These are phyloP conservation scores for Endoconidiophora laricicola DNA, from an alignment of 2,329 filamentous ascomycete species.

Conservation along the genomic window DNA sequence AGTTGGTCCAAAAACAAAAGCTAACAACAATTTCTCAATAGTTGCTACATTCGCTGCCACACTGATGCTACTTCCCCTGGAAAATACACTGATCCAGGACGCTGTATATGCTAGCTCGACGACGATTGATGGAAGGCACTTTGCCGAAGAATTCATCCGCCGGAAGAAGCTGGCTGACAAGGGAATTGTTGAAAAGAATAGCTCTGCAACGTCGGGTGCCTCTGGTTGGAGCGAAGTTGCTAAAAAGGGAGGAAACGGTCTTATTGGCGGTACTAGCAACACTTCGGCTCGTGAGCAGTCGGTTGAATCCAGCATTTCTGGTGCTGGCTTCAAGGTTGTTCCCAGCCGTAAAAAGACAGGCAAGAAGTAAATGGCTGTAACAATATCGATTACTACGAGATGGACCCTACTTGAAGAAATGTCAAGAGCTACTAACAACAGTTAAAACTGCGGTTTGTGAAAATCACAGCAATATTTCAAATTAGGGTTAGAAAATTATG, in stretches of 20 bases:
- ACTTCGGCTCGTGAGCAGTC: slow-evolving; percentile 22
- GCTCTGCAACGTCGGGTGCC: slow-evolving; percentile 31
- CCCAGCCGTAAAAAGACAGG: slow-evolving; percentile 79
- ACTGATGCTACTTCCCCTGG: slow-evolving; percentile 58
- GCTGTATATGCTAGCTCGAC: slow-evolving; percentile 74
- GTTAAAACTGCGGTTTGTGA: too few species aligned
- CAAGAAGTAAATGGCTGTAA: slow-evolving; percentile 38
- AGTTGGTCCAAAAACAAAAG: not conserved
- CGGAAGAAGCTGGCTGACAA: slow-evolving; percentile 88
- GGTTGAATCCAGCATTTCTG: slow-evolving; percentile 23
- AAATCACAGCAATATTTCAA: too few species aligned
- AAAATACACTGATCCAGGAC: slow-evolving; percentile 71
- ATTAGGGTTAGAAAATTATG: too few species aligned
- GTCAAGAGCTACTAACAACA: too few species aligned
- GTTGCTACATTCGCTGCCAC: slow-evolving; percentile 68
- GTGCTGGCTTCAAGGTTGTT: slow-evolving; percentile 74
- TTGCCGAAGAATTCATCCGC: slow-evolving; percentile 85
- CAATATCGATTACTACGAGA: not conserved
- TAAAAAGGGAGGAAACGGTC: slow-evolving; percentile 54
- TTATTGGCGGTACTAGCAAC: slow-evolving; percentile 27
- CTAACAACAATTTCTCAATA: slow-evolving; percentile 20
- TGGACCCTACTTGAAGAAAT: too few species aligned
- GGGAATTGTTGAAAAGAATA: slow-evolving; percentile 65
- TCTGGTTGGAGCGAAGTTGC: slow-evolving; percentile 91
- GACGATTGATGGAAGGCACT: slow-evolving; percentile 83